A percentile compares a stretch with the other conserved stretches of the same genome.
Evolutionary conservation across 2,329 filamentous ascomycete species (phyloP).

Genomic region (Bertia moriformis): DNA sequence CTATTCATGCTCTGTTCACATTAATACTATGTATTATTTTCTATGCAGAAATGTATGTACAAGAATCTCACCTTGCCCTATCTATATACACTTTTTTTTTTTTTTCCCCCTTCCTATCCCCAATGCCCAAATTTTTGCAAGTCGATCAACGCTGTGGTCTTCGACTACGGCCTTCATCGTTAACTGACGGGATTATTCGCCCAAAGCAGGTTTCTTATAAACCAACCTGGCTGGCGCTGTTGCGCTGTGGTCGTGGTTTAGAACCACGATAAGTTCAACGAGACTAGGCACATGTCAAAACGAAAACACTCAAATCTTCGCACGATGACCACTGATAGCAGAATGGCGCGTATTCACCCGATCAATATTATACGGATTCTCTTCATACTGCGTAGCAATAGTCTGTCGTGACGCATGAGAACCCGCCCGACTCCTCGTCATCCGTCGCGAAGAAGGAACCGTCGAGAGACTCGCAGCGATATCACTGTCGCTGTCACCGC

Average conservation of each 20-base stretch:
- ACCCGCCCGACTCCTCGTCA: background rate
- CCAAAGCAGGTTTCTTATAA: no score
- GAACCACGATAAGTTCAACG: no score
- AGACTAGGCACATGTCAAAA: background rate
- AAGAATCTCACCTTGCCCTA: no score
- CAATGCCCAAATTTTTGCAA: background rate
- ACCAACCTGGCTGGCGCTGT: no score
- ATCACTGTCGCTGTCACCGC: no score
- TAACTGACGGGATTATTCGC: no score
- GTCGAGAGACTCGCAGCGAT: background rate
- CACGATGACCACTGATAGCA: background rate
- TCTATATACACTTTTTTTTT: no score
- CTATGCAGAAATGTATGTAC: no score
- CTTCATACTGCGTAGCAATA: conserved; percentile 1
- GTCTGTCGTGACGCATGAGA: background rate
- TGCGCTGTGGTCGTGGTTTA: no score
- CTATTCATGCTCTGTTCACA: no score
- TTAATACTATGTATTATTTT: no score
- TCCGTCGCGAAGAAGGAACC: background rate
- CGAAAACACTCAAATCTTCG: background rate
- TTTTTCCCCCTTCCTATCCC: no score
- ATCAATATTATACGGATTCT: conserved; percentile 1
- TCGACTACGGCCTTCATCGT: background rate
- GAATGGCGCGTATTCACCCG: background rate
- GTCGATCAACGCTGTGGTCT: background rate